Conservation (phyloP, 2,329 filamentous ascomycete species). For the Colletotrichum musicola region DNA sequence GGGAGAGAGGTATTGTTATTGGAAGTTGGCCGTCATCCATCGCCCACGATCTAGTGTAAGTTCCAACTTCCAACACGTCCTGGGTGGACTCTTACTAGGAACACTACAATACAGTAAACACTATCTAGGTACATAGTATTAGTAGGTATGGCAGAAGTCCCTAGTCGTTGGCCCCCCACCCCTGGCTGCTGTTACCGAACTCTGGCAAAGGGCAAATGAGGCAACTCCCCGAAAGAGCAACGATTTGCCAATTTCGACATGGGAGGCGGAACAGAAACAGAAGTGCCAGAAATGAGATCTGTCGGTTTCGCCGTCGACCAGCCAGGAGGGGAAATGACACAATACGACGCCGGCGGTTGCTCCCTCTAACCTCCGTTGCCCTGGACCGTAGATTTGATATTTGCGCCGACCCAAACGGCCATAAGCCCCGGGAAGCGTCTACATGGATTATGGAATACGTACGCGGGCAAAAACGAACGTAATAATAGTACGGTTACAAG, state of each 20-base stretch:
- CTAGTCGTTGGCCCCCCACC: not conserved
- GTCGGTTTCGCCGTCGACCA: conserved; percentile 24
- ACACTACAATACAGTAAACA: too few relatives aligned
- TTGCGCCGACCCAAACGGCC: not conserved
- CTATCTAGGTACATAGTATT: too few relatives aligned
- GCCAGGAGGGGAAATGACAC: conserved; percentile 30
- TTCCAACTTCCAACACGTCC: too few relatives aligned
- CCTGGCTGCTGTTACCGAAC: conserved; percentile 13
- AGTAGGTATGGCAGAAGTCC: too few relatives aligned
- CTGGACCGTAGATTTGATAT: not conserved
- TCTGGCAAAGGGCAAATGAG: conserved; percentile 35
- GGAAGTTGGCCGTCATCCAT: too few relatives aligned
- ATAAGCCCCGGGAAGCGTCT: not conserved
- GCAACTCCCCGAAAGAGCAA: conserved; percentile 10
- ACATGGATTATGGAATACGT: not conserved
- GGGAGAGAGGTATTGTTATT: not conserved
- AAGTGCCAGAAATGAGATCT: conserved; percentile 15
- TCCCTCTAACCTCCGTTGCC: not conserved
- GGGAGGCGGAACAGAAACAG: conserved; percentile 14
- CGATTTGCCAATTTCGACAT: conserved; percentile 28
- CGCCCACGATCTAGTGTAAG: too few relatives aligned
- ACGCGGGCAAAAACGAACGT: too few relatives aligned
- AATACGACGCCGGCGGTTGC: conserved; percentile 24
- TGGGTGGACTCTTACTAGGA: too few relatives aligned
- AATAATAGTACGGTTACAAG: too few relatives aligned